A percentile compares a stretch with the other conserved stretches of the same genome.
Evolutionary conservation across 139 green algal genomes (phyloP).

Genomic region (Closterium sp.): DNA sequence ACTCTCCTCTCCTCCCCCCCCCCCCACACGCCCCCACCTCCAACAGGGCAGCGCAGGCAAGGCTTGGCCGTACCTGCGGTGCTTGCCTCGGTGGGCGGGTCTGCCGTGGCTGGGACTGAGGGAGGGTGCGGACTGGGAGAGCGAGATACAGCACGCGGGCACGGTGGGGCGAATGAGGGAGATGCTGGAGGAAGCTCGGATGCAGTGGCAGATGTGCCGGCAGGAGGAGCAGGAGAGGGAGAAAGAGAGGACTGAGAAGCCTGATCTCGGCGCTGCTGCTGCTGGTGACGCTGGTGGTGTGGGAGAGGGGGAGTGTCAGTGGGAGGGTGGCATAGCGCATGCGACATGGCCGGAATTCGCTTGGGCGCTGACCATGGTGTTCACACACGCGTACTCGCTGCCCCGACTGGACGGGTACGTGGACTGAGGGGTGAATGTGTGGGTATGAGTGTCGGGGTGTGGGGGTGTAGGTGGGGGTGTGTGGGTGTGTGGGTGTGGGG

Average conservation of each 20-base stretch:
- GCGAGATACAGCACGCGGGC: not conserved
- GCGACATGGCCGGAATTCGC: conserved; percentile 16
- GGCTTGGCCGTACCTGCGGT: not conserved
- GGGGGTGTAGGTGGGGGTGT: too few species aligned
- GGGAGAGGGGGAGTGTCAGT: not conserved
- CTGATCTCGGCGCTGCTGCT: too few species aligned
- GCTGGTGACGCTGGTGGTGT: too few species aligned
- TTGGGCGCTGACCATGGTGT: conserved; percentile 31
- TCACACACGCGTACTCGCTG: conserved; percentile 18
- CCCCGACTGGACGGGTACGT: not conserved
- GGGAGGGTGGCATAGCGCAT: conserved; percentile 1
- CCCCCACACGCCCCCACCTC: not conserved
- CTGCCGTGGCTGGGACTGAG: not conserved
- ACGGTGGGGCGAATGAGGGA: not conserved
- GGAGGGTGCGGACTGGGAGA: not conserved
- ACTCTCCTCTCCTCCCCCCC: not conserved
- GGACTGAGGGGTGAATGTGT: not conserved
- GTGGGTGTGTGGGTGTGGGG: not conserved
- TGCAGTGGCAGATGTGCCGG: not conserved
- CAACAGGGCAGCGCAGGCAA: not conserved
- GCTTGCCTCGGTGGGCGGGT: not conserved
- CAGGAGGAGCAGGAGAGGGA: not conserved
- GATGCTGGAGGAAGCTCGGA: not conserved
- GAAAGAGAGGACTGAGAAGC: not conserved
- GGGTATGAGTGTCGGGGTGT: too few species aligned